Base-by-base conservation (phyloP, 2,329 filamentous ascomycete species). In the Mycosphaerella sp. region DNA sequence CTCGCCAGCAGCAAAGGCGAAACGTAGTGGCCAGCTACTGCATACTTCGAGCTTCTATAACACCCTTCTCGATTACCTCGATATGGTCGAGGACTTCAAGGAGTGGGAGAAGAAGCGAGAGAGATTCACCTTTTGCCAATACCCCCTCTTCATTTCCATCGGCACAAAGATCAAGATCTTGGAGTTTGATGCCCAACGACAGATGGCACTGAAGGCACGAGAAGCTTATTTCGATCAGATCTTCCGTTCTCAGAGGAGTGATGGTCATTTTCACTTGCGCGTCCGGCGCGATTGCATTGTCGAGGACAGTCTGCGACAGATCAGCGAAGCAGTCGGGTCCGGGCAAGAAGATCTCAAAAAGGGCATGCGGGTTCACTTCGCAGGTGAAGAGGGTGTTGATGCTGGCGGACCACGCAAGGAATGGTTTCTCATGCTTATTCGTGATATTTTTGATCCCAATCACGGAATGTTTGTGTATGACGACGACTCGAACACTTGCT, bases 401-500 rank as follows among this genome's bases (percentile, higher is more conserved):
- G 89, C 86, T 4, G 90, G 90, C 34, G 90, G 90, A 0, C 75
- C 95, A 49, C 82, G 89, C 50, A 96, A 96, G 68, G 90, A 96
- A 70, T 96, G 90, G 90, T 96, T 96, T 65, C 72, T 95, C 44
- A 78, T 95, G 52, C 78, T 96, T 17, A 84, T 93, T 43, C 79
- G 89, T 59, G 90, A 96, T 65, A 84, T 96, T 28, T 95, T 95
- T 70, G 89, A 94, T 62, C 89, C 89, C 3, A 82, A 90, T 59
- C 86, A 95, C 72, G 88, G 89, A n/a, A 81, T 96, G 70, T 96
- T 96, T 66, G 74, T 86, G 6, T 95, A 95, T 68, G 90, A 95
- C 56, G 88, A 95, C 45, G 89, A 95, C 62, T 95, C 89, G 2
- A 80, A 81, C 41, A 89, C 86, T 65, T 95, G 90, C 70, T 96